Conservation (phyloP, 148 eudicot genomes). For the Spergularia marina region DNA sequence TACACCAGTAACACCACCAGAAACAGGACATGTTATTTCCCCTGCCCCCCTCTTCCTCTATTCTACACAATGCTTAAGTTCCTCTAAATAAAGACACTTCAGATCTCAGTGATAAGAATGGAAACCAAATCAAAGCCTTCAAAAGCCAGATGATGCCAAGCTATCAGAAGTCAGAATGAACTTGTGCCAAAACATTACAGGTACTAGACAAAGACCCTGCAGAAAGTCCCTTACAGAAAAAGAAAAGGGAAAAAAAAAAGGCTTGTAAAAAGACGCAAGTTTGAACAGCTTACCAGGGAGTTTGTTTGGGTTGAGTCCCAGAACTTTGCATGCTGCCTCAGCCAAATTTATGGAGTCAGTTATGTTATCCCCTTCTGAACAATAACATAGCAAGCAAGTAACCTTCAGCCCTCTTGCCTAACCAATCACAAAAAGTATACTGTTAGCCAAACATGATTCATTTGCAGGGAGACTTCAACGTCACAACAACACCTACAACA, state of each 20-base stretch:
- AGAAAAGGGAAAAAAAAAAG: too few relatives aligned
- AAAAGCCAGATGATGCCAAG: not conserved
- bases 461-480: not conserved
- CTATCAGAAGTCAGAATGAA: not conserved
- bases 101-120: not conserved
- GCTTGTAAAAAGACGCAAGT: not conserved
- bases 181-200: not conserved
- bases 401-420: constrained; percentile 94
- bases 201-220: not conserved
- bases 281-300: constrained; percentile 40
- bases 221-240: too few relatives aligned
- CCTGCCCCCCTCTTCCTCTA: not conserved
- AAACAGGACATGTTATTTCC: too few relatives aligned
- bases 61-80: not conserved
- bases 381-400: constrained; percentile 88
- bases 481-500: not conserved
- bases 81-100: not conserved
- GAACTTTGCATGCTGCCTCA: constrained; percentile 63
- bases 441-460: not conserved
- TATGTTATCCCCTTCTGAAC: constrained; percentile 98
- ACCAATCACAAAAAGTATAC: constrained; percentile 10
- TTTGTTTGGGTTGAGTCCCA: constrained; percentile 36
- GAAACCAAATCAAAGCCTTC: too few relatives aligned
- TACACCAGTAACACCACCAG: too few relatives aligned
- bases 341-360: constrained; percentile 83